Base-by-base conservation (phyloP, 305 asterid genomes). In the Coffea humblotiana region DNA sequence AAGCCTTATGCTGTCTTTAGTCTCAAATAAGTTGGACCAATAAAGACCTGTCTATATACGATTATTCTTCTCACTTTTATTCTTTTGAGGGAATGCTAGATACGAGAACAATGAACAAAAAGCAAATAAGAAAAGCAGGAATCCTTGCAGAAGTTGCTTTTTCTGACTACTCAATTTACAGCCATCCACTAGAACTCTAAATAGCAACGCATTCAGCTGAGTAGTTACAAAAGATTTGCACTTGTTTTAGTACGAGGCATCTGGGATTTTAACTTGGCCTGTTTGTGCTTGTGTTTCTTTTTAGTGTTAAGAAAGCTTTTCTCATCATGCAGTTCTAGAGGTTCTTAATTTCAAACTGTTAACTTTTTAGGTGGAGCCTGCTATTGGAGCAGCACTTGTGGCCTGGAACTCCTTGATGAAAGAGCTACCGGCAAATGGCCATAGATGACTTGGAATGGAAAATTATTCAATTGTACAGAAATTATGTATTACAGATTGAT, bases 361-460 rank as follows among this genome's bases (percentile, higher is more conserved):
- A 79, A 72, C 72, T 85, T 64, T 54, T 78, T 83, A 94, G 98
- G 91, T 90, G 76, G 97, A 93, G 84, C 98, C 98, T 89, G 97
- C 96, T 18, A 77, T 88, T 60, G 98, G 97, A 81, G 96, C 97
- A 79, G 97, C 96, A 16, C 83, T 93, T 81, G 85, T 90, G 76
- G 97, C 96, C 48, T 89, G 92, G 93, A 89, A 86, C 86, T 81
- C 85, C 82, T 75, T 89, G 84, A 82, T 84, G 92, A 87, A 87
- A 82, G 97, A 91, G 82, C 56, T 76, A 16, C 77, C 65, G 79
- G 82, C 67, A 49, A 87, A 89, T 78, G 90, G 88, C 78, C 90
- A 83, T 79, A 83, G 91, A 80, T 93, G 86, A 88, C 83, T 71
- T 64, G 51, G 66, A 64, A 32, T 48, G 14, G 11, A 18, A 75